Base-by-base conservation (phyloP, 805 yeast species). In the Wickerhamiella nectarea region DNA sequence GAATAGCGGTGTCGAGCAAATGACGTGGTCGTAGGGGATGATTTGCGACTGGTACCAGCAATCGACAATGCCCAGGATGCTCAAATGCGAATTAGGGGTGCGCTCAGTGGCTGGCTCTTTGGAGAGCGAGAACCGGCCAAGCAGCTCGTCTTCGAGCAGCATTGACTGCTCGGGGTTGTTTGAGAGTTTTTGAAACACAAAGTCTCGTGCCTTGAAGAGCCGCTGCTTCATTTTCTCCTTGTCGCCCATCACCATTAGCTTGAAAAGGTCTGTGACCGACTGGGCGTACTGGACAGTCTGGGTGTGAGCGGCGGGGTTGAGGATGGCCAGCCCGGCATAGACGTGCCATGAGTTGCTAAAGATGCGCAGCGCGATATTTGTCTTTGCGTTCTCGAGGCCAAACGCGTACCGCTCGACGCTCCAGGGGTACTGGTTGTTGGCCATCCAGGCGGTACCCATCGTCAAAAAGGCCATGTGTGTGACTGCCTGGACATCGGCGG, bases 401-500 rank as follows among this genome's bases (percentile, higher is more conserved):
- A 97, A 97, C 20, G 76, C 65, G 89, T 95, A 86, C 56, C 79
- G 75, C 3, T 77, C 71, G 50, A 76, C 79, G 18, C 63, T 62
- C 98, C 98, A 91, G 0, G 98, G 98, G 58, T 85, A 91, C 58
- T 81, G 79, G 55, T 78, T 72, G 49, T 72, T 68, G 38, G 77
- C 73, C 52, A 74, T 80, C 98, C 98, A 91, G 6, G 97, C 97
- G 6, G 78, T 76, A 4, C 98, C 98, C 98, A 91, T 91, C 45
- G 93, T 79, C 47, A 91, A 66, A 56, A 91, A 91, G 0, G 96
- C 97, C 10, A 96, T 96, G 59, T 91, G 98, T 0, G 98, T 91
- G 14, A 89, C 95, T 0, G 97, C 97, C 61, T 91, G 98, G 1
- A 97, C 91, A 59, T 91, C 98, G 0, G 98, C 98, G 0, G 98